Evolutionary conservation across 305 asterid genomes (phyloP), one percentile per base, ranked within the genome.

Genomic region (Solanum hybrid): DNA sequence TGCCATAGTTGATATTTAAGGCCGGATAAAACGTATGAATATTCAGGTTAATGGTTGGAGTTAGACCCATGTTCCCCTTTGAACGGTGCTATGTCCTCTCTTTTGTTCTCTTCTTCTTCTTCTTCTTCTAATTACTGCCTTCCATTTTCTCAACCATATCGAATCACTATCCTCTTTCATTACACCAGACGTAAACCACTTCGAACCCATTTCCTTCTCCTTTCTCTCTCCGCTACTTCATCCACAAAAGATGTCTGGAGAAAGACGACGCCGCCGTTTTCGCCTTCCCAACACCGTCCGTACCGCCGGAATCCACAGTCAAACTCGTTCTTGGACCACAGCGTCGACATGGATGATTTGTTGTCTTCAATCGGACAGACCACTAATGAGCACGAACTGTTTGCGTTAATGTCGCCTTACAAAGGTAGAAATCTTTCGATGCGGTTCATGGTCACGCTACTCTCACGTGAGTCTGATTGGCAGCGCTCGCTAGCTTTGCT

Each of bases 391-490:
- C 95, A 90, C 90, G 93, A 96, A 76, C 97, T 97, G 77, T 94
- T 90, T 91, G 93, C 95, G 15, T 36, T 97, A 77, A 89, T 97
- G 96, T 97, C 99, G 0, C 94, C 91, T 39, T 96, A 95, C 92
- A 95, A 93, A 88, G 90, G 91, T 90, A 94, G 97, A 51, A 41
- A 89, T 10, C 93, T 97, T 29, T 96, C 99, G 8, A 93, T 92
- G 20, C 91, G 95, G 57, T 97, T 96, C 96, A 93, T 97, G 97
- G 99, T 94, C 86, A 91, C 95, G 22, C 93, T 97, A 77, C 95
- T 97, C 86, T 93, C 99, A 0, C 95, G 96, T 82, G 99, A 96
- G 93, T 68, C 95, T 17, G 97, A 96, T 79, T 97, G 98, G 98
- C 98, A 94, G 82, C 92, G 99, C 7, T 96, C 98, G 5, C 93